A percentile compares a stretch with the other conserved stretches of the same genome.
Evolutionary conservation across 2,329 filamentous ascomycete genomes (phyloP).

Genomic region (Alternaria gansuensis): DNA sequence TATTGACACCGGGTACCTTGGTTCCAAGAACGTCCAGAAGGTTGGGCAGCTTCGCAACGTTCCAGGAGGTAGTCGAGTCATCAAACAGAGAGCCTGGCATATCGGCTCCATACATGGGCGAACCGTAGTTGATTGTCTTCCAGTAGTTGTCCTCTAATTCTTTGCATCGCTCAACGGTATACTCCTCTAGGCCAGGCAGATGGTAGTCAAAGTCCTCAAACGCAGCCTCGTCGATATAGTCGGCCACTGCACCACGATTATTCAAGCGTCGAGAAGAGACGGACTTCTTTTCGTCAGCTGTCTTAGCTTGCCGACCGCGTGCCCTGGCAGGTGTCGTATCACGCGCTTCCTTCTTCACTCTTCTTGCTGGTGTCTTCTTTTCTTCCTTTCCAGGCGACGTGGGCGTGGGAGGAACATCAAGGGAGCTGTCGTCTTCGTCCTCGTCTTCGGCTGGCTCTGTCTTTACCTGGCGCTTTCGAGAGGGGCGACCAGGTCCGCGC

Average conservation of each 20-base stretch:
- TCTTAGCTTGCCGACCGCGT: slow-evolving; percentile 61
- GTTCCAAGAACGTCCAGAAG: slow-evolving; percentile 92
- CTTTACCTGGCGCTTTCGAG: slow-evolving; percentile 42
- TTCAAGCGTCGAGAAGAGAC: slow-evolving; percentile 88
- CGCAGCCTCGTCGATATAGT: slow-evolving; percentile 85
- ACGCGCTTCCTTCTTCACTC: slow-evolving; percentile 49
- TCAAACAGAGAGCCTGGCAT: slow-evolving; percentile 95
- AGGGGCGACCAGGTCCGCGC: slow-evolving; percentile 61
- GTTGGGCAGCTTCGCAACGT: slow-evolving; percentile 93
- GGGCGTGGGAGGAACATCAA: slow-evolving; percentile 54
- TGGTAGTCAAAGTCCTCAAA: slow-evolving; percentile 93
- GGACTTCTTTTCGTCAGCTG: slow-evolving; percentile 64
- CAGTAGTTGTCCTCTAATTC: slow-evolving; percentile 95
- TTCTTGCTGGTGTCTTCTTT: slow-evolving; percentile 45
- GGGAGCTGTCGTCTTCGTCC: slow-evolving; percentile 45
- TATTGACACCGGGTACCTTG: slow-evolving; percentile 97
- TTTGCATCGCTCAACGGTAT: slow-evolving; percentile 88
- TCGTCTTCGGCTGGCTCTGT: slow-evolving; percentile 38
- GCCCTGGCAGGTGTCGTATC: slow-evolving; percentile 63
- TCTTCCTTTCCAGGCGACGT: slow-evolving; percentile 56
- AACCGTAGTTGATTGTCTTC: slow-evolving; percentile 95
- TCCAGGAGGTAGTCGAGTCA: slow-evolving; percentile 85
- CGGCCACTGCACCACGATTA: slow-evolving; percentile 78
- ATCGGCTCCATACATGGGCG: slow-evolving; percentile 94
- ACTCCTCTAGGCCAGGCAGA: slow-evolving; percentile 84